Evolutionary conservation across 352 stramenopile genomes (phyloP), one percentile per base, ranked within the genome.

Genomic region (Blastocystis sp.): DNA sequence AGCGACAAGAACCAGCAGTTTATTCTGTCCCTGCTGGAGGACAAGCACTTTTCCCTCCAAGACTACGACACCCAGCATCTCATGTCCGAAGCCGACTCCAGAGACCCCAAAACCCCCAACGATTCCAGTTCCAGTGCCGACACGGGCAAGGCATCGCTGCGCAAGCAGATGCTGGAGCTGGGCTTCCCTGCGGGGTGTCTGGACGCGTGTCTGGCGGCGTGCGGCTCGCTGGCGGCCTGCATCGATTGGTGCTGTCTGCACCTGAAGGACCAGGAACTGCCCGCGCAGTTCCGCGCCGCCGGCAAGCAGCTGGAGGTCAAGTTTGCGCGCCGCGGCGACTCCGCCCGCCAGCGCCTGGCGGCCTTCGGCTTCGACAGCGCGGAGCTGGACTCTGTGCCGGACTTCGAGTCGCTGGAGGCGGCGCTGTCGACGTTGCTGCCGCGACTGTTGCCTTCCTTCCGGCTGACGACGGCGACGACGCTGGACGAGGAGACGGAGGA

Each of bases 221-320:
- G 74, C 45, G 11, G 4, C 34, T 60, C 74, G 7, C 17, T 88
- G 17, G 64, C 66, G 23, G 82, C 88, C 3, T 86, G 77, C 53
- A 38, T 91, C 21, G 89, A 91, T 62, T 91, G 89, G 89, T 80
- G 90, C n/a, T 89, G 76, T 60, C 21, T 91, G n/a, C 82, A 90
- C 77, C 52, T 90, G 14, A 41, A 60, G 2, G 89, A 91, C 41
- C 64, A 90, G 48, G 59, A 90, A 40, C 65, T 91, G n/a, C 89
- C 76, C 14, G 56, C 70, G 17, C 91, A 91, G 10, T 96, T 96
- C 86, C 94, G 94, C 71, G 92, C 94, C 0, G 90, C 93, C 66
- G 93, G 93, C 23, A 96, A 94, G n/a, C 93, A 96, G 60, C 90
- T 96, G 19, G 93, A 96, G 74, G 93, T 95, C 5, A 38, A 14